Conservation (phyloP, 139 green algal species). For the Zygnema cylindricum region DNA sequence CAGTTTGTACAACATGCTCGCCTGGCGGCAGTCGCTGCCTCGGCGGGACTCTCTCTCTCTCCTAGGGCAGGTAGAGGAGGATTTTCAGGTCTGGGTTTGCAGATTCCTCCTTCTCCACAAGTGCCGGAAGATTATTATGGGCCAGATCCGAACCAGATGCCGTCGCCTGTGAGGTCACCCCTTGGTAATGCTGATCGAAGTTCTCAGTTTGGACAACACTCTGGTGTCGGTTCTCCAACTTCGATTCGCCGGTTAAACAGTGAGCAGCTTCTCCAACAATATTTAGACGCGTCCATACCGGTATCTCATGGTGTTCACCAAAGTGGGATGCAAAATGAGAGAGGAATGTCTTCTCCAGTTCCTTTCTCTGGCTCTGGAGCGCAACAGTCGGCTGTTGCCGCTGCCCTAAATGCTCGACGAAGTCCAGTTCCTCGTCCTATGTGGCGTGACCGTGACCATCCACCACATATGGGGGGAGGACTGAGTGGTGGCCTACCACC, state of each 20-base stretch:
- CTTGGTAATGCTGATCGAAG: not conserved
- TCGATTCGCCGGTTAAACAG: not conserved
- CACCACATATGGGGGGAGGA: not conserved
- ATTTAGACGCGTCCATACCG: not conserved
- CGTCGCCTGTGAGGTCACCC: not conserved
- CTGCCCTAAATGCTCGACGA: constrained; percentile 18
- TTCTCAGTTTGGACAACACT: not conserved
- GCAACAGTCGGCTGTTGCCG: constrained; percentile 28
- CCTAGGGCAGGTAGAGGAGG: not conserved
- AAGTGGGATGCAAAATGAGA: not conserved
- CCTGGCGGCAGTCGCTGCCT: constrained; percentile 3
- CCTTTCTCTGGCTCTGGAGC: not conserved
- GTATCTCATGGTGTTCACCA: not conserved
- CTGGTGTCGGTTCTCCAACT: not conserved
- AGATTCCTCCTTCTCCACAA: constrained; percentile 28
- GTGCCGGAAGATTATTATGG: not conserved
- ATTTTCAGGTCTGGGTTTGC: constrained; percentile 18
- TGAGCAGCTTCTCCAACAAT: not conserved
- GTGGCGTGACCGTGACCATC: not conserved
- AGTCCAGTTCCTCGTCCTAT: not conserved
- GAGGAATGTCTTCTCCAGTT: not conserved
- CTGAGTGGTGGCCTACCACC: not conserved
- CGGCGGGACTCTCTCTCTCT: not conserved
- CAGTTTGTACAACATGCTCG: constrained; percentile 12
- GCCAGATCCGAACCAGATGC: constrained; percentile 1